Evolutionary conservation across 2,329 filamentous ascomycete genomes (phyloP).

Genomic region (Grosmannia serpens): DNA sequence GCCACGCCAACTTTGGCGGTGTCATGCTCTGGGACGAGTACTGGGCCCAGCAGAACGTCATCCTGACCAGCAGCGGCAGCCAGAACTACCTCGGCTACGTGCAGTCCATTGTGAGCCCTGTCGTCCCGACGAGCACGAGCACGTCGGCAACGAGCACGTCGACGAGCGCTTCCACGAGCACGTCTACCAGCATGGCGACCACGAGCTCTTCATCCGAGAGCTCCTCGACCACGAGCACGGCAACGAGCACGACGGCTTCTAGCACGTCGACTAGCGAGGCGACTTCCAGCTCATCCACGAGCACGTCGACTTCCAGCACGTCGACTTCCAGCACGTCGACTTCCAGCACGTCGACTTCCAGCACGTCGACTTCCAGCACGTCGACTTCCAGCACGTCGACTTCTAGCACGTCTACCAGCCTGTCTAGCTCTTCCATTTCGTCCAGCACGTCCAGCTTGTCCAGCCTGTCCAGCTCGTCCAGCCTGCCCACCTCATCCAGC

Average conservation of each 20-base stretch:
- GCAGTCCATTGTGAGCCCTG: not conserved
- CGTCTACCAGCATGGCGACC: slow-evolving; percentile 12
- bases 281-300: slow-evolving; percentile 1
- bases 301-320: slow-evolving; percentile 5
- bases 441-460: slow-evolving; percentile 7
- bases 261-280: slow-evolving; percentile 4
- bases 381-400: slow-evolving; percentile 2
- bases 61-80: slow-evolving; percentile 9
- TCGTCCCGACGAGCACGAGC: too few species aligned
- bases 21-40: slow-evolving; percentile 24
- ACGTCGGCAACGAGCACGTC: not conserved
- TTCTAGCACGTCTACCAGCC: slow-evolving; percentile 11
- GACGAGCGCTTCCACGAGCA: not conserved
- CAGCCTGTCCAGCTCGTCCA: not conserved
- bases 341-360: slow-evolving; percentile 10
- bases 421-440: slow-evolving; percentile 7
- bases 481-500: too few species aligned
- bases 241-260: not conserved
- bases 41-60: slow-evolving; percentile 11
- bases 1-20: slow-evolving; percentile 19
- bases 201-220: slow-evolving; percentile 2
- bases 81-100: slow-evolving; percentile 13
- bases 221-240: slow-evolving; percentile 1
- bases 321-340: not conserved
- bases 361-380: slow-evolving; percentile 5